A percentile compares a stretch with the other conserved stretches of the same genome.
Evolutionary conservation across 495 filamentous ascomycete species (phyloP).

Genomic region (Penicillium canescens): DNA sequence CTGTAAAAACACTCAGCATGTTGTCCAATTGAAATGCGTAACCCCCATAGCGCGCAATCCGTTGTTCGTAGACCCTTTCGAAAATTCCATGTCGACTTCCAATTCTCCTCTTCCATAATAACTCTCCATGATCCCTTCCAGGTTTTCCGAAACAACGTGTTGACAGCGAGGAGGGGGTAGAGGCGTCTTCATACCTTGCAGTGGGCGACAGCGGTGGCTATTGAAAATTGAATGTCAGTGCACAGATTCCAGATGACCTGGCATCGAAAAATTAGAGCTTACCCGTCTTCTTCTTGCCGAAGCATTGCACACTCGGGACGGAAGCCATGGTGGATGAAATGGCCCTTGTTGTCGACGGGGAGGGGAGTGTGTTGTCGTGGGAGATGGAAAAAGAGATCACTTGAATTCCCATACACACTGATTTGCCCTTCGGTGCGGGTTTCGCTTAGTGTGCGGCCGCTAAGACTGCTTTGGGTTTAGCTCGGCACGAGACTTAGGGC

Average conservation of each 20-base stretch:
- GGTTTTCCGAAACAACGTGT: conserved; percentile 20
- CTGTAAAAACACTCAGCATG: conserved; percentile 52
- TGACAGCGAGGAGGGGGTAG: conserved; percentile 11
- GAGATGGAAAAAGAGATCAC: conserved; percentile 34
- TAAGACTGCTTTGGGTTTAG: conserved; percentile 20
- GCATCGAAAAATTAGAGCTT: conserved; percentile 25
- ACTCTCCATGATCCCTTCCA: conserved; percentile 6
- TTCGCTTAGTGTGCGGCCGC: conserved; percentile 45
- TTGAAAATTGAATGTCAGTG: conserved; percentile 37
- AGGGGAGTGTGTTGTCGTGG: conserved; percentile 45
- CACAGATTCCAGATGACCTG: conserved; percentile 13
- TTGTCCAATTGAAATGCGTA: conserved; percentile 17
- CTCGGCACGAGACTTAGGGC: conserved; percentile 24
- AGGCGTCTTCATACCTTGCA: conserved; percentile 73
- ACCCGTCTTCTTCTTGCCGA: conserved; percentile 92
- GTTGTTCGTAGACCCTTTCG: conserved; percentile 11
- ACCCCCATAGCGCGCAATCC: conserved; percentile 16
- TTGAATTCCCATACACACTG: conserved; percentile 33
- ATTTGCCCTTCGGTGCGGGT: conserved; percentile 43
- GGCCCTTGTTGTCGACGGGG: conserved; percentile 47
- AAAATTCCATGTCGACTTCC: conserved; percentile 6
- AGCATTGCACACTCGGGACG: conserved; percentile 86
- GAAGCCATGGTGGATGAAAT: conserved; percentile 67
- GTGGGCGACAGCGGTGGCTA: conserved; percentile 85
- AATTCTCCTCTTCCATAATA: conserved; percentile 10